A percentile compares a stretch with the other conserved stretches of the same genome.
Evolutionary conservation across 495 filamentous ascomycete genomes (phyloP).

Genomic region (Trichodelitschia bisporula): DNA sequence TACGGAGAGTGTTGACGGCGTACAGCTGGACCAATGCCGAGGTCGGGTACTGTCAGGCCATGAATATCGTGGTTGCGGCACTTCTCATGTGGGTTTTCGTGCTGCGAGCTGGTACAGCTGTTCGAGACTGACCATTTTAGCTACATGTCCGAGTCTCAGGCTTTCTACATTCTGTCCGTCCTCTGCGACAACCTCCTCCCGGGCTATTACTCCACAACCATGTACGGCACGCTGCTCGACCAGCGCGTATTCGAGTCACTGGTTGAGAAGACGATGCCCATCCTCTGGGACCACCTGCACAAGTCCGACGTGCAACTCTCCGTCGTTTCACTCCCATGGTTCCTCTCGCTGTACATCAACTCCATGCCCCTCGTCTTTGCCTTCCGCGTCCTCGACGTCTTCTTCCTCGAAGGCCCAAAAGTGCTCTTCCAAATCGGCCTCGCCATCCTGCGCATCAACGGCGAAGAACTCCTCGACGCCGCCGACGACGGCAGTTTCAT

Average conservation of each 20-base stretch:
- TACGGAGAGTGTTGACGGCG: constrained; percentile 74
- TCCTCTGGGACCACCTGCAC: constrained; percentile 88
- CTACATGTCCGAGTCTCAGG: constrained; percentile 92
- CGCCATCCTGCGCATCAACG: constrained; percentile 90
- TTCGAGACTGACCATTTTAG: constrained; percentile 18
- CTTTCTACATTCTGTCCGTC: constrained; percentile 80
- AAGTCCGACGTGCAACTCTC: constrained; percentile 96
- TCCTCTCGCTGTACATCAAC: constrained; percentile 94
- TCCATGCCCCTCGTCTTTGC: constrained; percentile 97
- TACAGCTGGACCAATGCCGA: constrained; percentile 93
- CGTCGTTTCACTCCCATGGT: constrained; percentile 93
- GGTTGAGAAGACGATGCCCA: constrained; percentile 95
- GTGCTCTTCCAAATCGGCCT: constrained; percentile 91
- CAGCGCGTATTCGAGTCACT: constrained; percentile 92
- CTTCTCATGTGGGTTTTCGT: constrained; percentile 46
- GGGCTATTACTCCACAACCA: constrained; percentile 92
- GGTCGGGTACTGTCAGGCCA: constrained; percentile 94
- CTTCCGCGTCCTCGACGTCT: constrained; percentile 87
- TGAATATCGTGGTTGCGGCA: constrained; percentile 97
- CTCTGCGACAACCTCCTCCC: constrained; percentile 84
- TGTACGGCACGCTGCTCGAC: constrained; percentile 94
- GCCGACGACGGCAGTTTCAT: constrained; percentile 93
- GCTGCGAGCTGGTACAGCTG: neutral
- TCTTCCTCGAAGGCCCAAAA: constrained; percentile 94
- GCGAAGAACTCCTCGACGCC: constrained; percentile 89